Evolutionary conservation across 176 grass and related monocot genomes (phyloP).

Genomic region (Eragrostis curvula): DNA sequence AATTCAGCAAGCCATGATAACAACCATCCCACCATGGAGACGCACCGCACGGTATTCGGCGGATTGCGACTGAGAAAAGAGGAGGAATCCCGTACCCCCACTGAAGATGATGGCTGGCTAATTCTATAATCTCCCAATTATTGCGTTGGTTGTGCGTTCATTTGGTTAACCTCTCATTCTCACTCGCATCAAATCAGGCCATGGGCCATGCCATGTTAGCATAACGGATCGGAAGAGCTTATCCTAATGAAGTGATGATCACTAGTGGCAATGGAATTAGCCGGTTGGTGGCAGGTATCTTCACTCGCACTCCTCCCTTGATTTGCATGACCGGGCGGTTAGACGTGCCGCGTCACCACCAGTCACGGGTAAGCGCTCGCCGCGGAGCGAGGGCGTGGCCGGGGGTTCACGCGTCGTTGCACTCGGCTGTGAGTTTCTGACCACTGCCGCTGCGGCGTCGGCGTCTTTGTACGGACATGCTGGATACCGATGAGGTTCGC

Average conservation of each 20-base stretch:
- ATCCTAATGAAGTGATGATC: background rate
- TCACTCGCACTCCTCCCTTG: conserved; percentile 5
- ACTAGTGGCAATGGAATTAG: background rate
- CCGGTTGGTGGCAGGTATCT: conserved; percentile 21
- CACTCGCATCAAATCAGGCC: background rate
- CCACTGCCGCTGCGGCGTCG: background rate
- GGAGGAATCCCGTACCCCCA: background rate
- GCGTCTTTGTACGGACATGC: background rate
- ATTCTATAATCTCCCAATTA: conserved; percentile 1
- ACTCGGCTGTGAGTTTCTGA: background rate
- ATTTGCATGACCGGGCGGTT: background rate
- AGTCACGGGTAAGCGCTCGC: background rate
- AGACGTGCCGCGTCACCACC: background rate
- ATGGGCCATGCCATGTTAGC: background rate
- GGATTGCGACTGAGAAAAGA: background rate
- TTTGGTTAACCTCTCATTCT: conserved; percentile 12
- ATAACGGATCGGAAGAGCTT: background rate
- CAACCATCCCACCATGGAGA: background rate
- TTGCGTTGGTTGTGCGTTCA: conserved; percentile 25
- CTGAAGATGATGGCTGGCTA: background rate
- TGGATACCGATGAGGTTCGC: too few relatives aligned
- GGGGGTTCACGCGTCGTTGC: background rate
- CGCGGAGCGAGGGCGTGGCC: background rate
- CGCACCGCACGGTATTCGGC: too few relatives aligned
- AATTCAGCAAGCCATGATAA: background rate